Evolutionary conservation across 768 basidiomycete genomes (phyloP).

Genomic region (Amanita pallidorosea): DNA sequence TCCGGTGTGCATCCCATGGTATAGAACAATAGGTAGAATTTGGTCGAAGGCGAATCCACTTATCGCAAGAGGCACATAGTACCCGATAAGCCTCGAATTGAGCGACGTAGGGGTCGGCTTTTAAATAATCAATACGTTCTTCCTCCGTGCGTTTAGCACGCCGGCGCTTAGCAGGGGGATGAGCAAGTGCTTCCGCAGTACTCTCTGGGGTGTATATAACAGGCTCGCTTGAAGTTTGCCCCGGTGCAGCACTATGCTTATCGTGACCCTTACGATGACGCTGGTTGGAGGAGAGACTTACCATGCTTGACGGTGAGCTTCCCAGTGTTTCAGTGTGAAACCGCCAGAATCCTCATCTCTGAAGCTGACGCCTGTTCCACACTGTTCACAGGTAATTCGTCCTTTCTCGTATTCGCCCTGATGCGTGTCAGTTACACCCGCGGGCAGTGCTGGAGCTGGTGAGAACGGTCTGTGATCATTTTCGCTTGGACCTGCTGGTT

Average conservation of each 20-base stretch:
- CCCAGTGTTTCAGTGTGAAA: conserved; percentile 64
- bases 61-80: conserved; percentile 70
- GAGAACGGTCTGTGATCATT: conserved; percentile 2
- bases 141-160: conserved; percentile 71
- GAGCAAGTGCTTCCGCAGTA: conserved; percentile 28
- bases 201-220: conserved; percentile 33
- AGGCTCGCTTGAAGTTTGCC: conserved; percentile 16
- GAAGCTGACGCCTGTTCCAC: conserved; percentile 52
- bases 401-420: conserved; percentile 6
- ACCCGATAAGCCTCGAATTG: conserved; percentile 75
- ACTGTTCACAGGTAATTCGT: conserved; percentile 37
- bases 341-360: conserved; percentile 51
- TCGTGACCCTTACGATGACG: neutral
- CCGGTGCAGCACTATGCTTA: neutral
- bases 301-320: conserved; percentile 53
- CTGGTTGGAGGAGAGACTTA: conserved; percentile 17
- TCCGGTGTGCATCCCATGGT: conserved; percentile 79
- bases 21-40: conserved; percentile 86
- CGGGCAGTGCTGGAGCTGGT: conserved; percentile 1
- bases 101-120: conserved; percentile 67
- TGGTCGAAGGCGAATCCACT: conserved; percentile 78
- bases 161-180: conserved; percentile 50
- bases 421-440: conserved; percentile 2
- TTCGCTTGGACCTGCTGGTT: neutral
- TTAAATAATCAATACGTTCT: conserved; percentile 61